These are phyloP conservation scores for Mycena venus DNA, from an alignment of 768 basidiomycete genomes.

Conservation along the genomic window DNA sequence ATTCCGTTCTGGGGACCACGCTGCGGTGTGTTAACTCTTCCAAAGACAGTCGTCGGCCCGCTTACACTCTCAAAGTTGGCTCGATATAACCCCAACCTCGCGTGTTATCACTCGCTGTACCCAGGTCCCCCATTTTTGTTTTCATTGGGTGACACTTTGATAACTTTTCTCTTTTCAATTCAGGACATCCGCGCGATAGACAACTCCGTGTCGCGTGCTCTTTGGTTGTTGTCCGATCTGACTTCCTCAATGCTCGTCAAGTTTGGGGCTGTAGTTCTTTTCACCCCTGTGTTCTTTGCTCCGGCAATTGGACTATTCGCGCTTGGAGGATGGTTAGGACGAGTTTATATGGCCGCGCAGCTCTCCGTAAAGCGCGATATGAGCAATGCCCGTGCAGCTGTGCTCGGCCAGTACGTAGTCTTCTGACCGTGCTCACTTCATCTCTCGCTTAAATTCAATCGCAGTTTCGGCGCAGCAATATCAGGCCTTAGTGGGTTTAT, in stretches of 20 bases:
- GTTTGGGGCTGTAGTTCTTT: slow-evolving; percentile 58
- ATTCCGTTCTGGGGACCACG: slow-evolving; percentile 70
- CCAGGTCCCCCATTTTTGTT: neutral
- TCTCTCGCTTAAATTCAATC: slow-evolving; percentile 40
- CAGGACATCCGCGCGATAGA: slow-evolving; percentile 20
- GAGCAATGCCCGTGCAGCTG: slow-evolving; percentile 54
- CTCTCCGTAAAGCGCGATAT: slow-evolving; percentile 64
- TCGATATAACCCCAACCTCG: slow-evolving; percentile 59
- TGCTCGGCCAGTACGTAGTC: slow-evolving; percentile 54
- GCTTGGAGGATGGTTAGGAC: slow-evolving; percentile 59
- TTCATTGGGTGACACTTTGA: neutral
- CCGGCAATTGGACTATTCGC: slow-evolving; percentile 57
- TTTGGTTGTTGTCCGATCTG: slow-evolving; percentile 12
- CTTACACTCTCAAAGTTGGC: slow-evolving; percentile 53
- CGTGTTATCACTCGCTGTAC: slow-evolving; percentile 78
- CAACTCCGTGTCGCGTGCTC: slow-evolving; percentile 14
- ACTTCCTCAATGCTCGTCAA: slow-evolving; percentile 35
- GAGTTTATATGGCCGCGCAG: slow-evolving; percentile 61
- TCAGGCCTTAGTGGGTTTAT: slow-evolving; percentile 55
- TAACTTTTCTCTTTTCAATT: neutral
- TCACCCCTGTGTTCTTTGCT: slow-evolving; percentile 60
- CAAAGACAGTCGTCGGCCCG: neutral
- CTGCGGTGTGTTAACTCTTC: slow-evolving; percentile 56
- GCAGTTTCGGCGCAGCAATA: slow-evolving; percentile 50
- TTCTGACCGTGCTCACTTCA: neutral